These are phyloP conservation scores for Mortierella sp. DNA, from an alignment of 371 early-diverging fungal genomes.

Conservation along the genomic window DNA sequence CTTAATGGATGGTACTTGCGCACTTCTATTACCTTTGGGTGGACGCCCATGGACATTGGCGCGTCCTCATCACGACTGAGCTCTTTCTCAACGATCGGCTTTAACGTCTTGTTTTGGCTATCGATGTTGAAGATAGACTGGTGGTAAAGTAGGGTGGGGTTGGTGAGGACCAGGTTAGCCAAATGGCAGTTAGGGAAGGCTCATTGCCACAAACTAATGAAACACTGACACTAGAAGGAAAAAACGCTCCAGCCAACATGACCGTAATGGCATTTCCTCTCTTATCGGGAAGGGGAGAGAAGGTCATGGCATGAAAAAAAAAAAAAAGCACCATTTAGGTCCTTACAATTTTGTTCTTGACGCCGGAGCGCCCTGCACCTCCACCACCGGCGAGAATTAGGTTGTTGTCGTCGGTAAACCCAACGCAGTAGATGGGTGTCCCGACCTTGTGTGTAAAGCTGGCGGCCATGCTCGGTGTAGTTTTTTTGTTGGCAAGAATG, in stretches of 20 bases:
- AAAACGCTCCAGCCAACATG: too few species aligned
- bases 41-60: constrained; percentile 74
- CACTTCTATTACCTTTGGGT: constrained; percentile 62
- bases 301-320: neutral
- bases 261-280: too few species aligned
- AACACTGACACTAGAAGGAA: neutral
- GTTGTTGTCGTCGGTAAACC: constrained; percentile 65
- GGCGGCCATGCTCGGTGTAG: too few species aligned
- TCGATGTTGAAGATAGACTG: constrained; percentile 69
- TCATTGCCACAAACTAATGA: neutral
- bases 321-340: neutral
- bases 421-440: constrained; percentile 73
- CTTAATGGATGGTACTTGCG: too few species aligned
- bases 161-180: too few species aligned
- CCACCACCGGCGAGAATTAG: constrained; percentile 78
- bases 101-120: constrained; percentile 58
- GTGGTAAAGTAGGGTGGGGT: neutral
- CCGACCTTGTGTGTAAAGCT: constrained; percentile 55
- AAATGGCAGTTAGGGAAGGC: too few species aligned
- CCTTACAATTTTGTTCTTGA: constrained; percentile 76
- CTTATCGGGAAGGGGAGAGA: neutral
- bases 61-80: constrained; percentile 74
- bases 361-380: constrained; percentile 73
- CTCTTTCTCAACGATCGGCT: constrained; percentile 59
- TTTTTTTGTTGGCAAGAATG: neutral